These are phyloP conservation scores for Astrocystis sublimbata DNA, from an alignment of 495 filamentous ascomycete genomes.

Conservation along the genomic window DNA sequence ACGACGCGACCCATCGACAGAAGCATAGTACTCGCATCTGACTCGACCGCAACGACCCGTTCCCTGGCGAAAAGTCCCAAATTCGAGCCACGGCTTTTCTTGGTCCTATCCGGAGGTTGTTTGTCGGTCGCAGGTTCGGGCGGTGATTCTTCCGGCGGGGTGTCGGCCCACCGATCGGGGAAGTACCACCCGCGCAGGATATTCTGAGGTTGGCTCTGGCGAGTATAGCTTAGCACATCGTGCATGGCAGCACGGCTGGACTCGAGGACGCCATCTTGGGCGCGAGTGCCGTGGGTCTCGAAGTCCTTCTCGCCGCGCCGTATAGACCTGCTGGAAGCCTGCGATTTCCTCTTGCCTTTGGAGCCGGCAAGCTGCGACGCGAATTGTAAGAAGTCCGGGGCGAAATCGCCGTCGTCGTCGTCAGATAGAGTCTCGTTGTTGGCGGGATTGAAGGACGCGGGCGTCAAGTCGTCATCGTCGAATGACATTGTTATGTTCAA, in stretches of 20 bases:
- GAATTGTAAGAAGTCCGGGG: conserved; percentile 85
- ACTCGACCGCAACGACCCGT: conserved; percentile 51
- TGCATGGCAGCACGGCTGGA: conserved; percentile 89
- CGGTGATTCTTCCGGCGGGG: conserved; percentile 32
- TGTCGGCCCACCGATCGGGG: conserved; percentile 44
- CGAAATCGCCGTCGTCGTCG: conserved; percentile 68
- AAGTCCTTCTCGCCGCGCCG: conserved; percentile 89
- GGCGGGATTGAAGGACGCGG: conserved; percentile 18
- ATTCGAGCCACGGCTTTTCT: conserved; percentile 30
- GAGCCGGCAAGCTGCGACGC: conserved; percentile 51
- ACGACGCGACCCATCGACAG: conserved; percentile 47
- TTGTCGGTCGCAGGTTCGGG: conserved; percentile 17
- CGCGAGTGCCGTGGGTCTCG: conserved; percentile 82
- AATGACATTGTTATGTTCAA: conserved; percentile 12
- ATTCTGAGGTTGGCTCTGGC: conserved; percentile 60
- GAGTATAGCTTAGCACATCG: conserved; percentile 72
- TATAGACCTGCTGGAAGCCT: conserved; percentile 46
- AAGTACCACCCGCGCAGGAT: conserved; percentile 60
- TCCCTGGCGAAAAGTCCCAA: conserved; percentile 43
- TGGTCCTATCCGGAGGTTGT: conserved; percentile 2
- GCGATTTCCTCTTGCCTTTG: conserved; percentile 26
- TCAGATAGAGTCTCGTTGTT: conserved; percentile 50
- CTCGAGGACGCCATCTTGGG: conserved; percentile 73
- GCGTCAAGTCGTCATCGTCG: conserved; percentile 47
- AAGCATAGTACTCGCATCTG: conserved; percentile 41